Evolutionary conservation across 148 eudicot species (phyloP).

Genomic region (Persicaria maculosa): DNA sequence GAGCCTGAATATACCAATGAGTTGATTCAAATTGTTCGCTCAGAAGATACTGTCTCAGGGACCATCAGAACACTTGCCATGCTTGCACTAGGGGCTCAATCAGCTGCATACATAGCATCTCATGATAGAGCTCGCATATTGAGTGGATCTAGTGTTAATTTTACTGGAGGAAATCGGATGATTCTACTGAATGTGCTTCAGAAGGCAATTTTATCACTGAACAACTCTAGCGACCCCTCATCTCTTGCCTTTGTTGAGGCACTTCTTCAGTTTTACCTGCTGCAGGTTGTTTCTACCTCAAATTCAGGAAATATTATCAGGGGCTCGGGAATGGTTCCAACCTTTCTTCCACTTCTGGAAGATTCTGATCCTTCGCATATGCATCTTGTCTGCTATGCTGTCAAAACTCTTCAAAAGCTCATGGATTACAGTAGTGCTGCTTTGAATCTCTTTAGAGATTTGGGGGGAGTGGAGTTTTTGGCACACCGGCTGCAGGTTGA

Average conservation of each 20-base stretch:
- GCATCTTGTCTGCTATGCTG: conserved; percentile 92
- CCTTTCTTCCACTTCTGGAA: conserved; percentile 89
- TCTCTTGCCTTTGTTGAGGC: conserved; percentile 92
- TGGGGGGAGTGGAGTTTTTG: conserved; percentile 88
- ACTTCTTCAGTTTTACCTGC: conserved; percentile 83
- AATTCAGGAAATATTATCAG: conserved; percentile 75
- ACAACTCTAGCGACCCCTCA: conserved; percentile 64
- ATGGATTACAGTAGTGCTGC: conserved; percentile 99
- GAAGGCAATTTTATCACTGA: conserved; percentile 74
- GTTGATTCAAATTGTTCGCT: conserved; percentile 78
- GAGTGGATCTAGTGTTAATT: conserved; percentile 90
- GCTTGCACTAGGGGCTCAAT: conserved; percentile 91
- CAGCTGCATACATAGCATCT: conserved; percentile 88
- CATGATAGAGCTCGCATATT: conserved; percentile 90
- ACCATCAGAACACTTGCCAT: conserved; percentile 78
- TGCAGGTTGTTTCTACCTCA: conserved; percentile 93
- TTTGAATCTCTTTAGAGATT: conserved; percentile 86
- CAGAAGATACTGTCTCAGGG: conserved; percentile 81
- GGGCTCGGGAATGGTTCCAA: conserved; percentile 97
- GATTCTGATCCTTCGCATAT: conserved; percentile 72
- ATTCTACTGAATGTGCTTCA: conserved; percentile 92
- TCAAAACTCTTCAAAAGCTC: conserved; percentile 87
- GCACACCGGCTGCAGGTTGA: conserved; percentile 72
- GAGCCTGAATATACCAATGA: conserved; percentile 98
- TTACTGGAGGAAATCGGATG: conserved; percentile 91